phyloP scores from a whole-genome alignment of 768 basidiomycete species.

The Leccinum pellstonianum region DNA sequence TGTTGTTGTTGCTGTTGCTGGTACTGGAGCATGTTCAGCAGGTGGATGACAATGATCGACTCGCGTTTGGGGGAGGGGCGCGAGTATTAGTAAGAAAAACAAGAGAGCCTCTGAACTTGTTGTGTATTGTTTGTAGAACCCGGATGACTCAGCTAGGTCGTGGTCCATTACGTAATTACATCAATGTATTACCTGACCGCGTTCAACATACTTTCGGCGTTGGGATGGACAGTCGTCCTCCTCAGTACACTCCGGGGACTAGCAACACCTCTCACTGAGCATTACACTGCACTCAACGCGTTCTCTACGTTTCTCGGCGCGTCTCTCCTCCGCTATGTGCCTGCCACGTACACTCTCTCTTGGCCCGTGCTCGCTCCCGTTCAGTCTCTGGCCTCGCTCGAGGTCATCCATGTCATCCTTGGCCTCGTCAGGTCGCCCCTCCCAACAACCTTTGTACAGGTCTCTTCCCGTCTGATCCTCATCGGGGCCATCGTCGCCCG shows the following conservation, averaged over 20 bases:
- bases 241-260: slow-evolving; percentile 50
- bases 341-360: slow-evolving; percentile 49
- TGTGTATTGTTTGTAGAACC: slow-evolving; percentile 23
- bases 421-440: slow-evolving; percentile 80
- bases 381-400: slow-evolving; percentile 81
- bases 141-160: slow-evolving; percentile 7
- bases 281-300: slow-evolving; percentile 38
- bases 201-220: slow-evolving; percentile 75
- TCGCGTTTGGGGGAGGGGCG: slow-evolving; percentile 34
- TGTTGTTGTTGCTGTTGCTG: slow-evolving; percentile 18
- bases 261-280: background rate
- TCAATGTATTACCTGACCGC: slow-evolving; percentile 56
- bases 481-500: slow-evolving; percentile 73
- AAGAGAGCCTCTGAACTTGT: slow-evolving; percentile 13
- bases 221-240: slow-evolving; percentile 78
- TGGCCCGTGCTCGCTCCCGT: slow-evolving; percentile 66
- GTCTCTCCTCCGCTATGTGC: slow-evolving; percentile 38
- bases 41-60: slow-evolving; percentile 27
- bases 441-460: slow-evolving; percentile 74
- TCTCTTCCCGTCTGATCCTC: slow-evolving; percentile 74
- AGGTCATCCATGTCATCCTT: slow-evolving; percentile 76
- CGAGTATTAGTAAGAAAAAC: slow-evolving; percentile 40
- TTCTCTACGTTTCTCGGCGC: slow-evolving; percentile 36
- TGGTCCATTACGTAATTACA: slow-evolving; percentile 11
- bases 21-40: slow-evolving; percentile 31